A percentile compares a stretch with the other conserved stretches of the same genome.
These are phyloP conservation scores for Phytophthora melonis DNA, from an alignment of 352 stramenopile species.

Conservation along the genomic window DNA sequence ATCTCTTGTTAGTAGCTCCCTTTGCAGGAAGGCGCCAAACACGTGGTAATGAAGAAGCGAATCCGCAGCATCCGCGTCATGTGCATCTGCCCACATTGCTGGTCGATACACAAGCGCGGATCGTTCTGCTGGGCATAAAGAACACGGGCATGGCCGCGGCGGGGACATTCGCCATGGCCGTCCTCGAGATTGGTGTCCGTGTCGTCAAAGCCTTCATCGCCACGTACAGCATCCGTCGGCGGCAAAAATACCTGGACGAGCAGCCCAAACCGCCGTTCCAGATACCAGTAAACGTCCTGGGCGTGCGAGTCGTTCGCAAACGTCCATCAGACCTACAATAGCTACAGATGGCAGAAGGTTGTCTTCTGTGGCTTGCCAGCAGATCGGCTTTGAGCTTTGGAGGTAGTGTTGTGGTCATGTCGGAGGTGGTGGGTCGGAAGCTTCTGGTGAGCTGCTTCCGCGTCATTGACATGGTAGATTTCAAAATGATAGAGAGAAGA, in stretches of 20 bases:
- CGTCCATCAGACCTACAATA: no score
- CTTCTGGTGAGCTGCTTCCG: no score
- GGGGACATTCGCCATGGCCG: constrained; percentile 40
- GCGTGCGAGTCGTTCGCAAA: no score
- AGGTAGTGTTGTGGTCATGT: no score
- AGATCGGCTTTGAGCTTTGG: no score
- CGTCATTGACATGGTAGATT: no score
- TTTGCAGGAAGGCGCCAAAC: constrained; percentile 45
- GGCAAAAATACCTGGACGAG: constrained; percentile 20
- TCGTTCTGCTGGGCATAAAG: constrained; percentile 44
- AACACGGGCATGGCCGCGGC: constrained; percentile 32
- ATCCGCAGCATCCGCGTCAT: constrained; percentile 53
- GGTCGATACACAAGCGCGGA: constrained; percentile 56
- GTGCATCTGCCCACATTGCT: constrained; percentile 54
- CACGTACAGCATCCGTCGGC: constrained; percentile 28
- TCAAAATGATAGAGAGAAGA: no score
- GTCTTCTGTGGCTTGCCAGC: no score
- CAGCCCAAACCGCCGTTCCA: constrained; percentile 12
- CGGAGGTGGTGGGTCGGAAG: no score
- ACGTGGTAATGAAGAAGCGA: constrained; percentile 33
- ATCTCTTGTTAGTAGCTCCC: no score
- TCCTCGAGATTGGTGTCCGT: constrained; percentile 45
- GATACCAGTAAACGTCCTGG: neutral
- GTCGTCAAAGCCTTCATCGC: constrained; percentile 37
- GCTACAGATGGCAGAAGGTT: no score